Percentiles rank a stretch among this genome's conserved stretches.
Conservation (phyloP, 768 basidiomycete genomes). For the Leccinum subgranulosum region DNA sequence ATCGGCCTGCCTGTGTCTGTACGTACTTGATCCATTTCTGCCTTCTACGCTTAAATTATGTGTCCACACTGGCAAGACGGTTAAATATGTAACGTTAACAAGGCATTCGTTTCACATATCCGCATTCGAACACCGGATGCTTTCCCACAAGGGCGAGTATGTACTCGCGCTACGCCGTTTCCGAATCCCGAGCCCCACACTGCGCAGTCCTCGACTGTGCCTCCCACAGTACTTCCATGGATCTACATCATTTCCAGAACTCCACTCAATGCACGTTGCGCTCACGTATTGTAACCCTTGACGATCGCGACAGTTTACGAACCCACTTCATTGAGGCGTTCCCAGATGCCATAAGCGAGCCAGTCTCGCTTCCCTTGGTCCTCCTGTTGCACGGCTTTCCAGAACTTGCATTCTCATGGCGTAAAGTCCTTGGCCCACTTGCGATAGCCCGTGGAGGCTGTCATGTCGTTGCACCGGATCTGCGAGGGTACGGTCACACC, state of each 20-base stretch:
- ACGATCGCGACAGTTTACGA: slow-evolving; percentile 41
- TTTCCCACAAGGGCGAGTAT: background rate
- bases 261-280: slow-evolving; percentile 32
- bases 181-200: background rate
- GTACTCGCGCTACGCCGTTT: background rate
- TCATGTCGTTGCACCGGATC: slow-evolving; percentile 62
- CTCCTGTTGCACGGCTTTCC: slow-evolving; percentile 66
- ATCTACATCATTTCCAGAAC: slow-evolving; percentile 4
- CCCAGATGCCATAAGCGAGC: slow-evolving; percentile 21
- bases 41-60: background rate
- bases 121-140: background rate
- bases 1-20: background rate
- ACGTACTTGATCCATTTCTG: slow-evolving; percentile 6
- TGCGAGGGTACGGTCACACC: slow-evolving; percentile 51
- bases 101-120: slow-evolving; percentile 1
- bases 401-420: slow-evolving; percentile 64
- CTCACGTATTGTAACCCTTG: slow-evolving; percentile 37
- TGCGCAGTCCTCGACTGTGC: background rate
- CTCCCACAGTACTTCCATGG: slow-evolving; percentile 10
- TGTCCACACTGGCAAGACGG: background rate
- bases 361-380: slow-evolving; percentile 41
- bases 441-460: slow-evolving; percentile 42
- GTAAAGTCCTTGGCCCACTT: slow-evolving; percentile 53
- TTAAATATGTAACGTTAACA: background rate
- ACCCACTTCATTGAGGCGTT: slow-evolving; percentile 51